A percentile compares a stretch with the other conserved stretches of the same genome.
Evolutionary conservation across 2,329 filamentous ascomycete species (phyloP).

Genomic region (Talaromyces sp.): DNA sequence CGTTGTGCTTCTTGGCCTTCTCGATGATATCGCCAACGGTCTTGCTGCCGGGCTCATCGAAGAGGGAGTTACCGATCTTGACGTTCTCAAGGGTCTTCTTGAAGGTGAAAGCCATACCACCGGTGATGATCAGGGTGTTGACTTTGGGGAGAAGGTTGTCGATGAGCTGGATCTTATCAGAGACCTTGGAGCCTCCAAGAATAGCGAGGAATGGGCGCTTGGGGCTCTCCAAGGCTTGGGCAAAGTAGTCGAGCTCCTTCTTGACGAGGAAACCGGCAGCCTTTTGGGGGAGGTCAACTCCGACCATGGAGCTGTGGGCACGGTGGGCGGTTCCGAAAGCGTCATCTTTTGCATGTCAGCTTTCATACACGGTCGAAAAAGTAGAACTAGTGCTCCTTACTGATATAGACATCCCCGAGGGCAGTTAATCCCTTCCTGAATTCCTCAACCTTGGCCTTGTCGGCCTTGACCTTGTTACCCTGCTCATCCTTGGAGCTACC

Average conservation of each 20-base stretch:
- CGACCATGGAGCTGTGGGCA: slow-evolving; percentile 99
- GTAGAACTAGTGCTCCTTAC: slow-evolving; percentile 45
- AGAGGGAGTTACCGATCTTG: slow-evolving; percentile 84
- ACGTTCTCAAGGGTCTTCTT: slow-evolving; percentile 96
- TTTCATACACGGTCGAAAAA: too few relatives aligned
- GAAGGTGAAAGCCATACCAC: slow-evolving; percentile 99
- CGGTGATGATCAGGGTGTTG: slow-evolving; percentile 92
- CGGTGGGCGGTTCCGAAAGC: slow-evolving; percentile 98
- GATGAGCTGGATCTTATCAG: slow-evolving; percentile 99
- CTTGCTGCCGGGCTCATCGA: slow-evolving; percentile 91
- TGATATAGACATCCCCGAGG: slow-evolving; percentile 94
- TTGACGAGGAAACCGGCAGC: slow-evolving; percentile 98
- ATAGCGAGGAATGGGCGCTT: slow-evolving; percentile 97
- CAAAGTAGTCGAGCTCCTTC: slow-evolving; percentile 99
- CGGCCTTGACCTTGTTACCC: slow-evolving; percentile 97
- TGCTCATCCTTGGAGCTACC: slow-evolving; percentile 89
- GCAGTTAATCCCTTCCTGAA: slow-evolving; percentile 95
- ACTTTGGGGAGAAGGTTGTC: slow-evolving; percentile 99
- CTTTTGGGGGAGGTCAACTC: slow-evolving; percentile 91
- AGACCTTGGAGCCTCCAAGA: slow-evolving; percentile 95
- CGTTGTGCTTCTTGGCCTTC: slow-evolving; percentile 95
- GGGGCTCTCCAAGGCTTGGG: slow-evolving; percentile 88
- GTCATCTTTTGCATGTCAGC: slow-evolving; percentile 64
- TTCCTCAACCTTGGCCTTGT: slow-evolving; percentile 84
- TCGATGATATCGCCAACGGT: slow-evolving; percentile 81